Conservation (phyloP, 2,329 filamentous ascomycete genomes). For the Penicillium sp. region DNA sequence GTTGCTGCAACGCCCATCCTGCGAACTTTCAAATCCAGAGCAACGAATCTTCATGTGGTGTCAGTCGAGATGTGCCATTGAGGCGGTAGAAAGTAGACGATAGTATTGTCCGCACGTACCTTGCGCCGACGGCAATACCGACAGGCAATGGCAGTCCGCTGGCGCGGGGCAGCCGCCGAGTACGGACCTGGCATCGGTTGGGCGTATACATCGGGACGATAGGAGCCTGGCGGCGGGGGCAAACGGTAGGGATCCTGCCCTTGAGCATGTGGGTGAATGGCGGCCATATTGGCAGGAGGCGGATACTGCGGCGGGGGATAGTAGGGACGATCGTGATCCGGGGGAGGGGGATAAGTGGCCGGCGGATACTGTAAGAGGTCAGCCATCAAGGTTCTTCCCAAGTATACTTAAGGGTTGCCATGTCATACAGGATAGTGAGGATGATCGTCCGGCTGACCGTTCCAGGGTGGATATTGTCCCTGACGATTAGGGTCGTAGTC, state of each 20-base stretch:
- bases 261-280: conserved; percentile 38
- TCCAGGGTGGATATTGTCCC: conserved; percentile 45
- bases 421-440: conserved; percentile 37
- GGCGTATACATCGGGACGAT: conserved; percentile 40
- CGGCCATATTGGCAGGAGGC: conserved; percentile 39
- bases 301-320: conserved; percentile 34
- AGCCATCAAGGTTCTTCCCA: too few species aligned
- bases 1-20: conserved; percentile 66
- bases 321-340: conserved; percentile 28
- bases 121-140: conserved; percentile 49
- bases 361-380: conserved; percentile 26
- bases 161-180: conserved; percentile 45
- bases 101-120: conserved; percentile 33
- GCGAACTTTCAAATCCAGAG: conserved; percentile 66
- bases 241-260: conserved; percentile 42
- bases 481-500: conserved; percentile 42
- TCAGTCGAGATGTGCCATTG: conserved; percentile 2
- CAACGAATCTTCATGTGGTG: conserved; percentile 74
- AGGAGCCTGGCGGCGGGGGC: conserved; percentile 40
- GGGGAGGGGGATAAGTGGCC: conserved; percentile 29
- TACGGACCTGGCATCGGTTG: conserved; percentile 39
- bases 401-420: too few species aligned
- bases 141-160: conserved; percentile 49
- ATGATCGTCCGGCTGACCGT: conserved; percentile 36
- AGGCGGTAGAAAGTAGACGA: neutral